These are phyloP conservation scores for Coemansia sp. DNA, from an alignment of 192 early-diverging fungal species.

Conservation along the genomic window DNA sequence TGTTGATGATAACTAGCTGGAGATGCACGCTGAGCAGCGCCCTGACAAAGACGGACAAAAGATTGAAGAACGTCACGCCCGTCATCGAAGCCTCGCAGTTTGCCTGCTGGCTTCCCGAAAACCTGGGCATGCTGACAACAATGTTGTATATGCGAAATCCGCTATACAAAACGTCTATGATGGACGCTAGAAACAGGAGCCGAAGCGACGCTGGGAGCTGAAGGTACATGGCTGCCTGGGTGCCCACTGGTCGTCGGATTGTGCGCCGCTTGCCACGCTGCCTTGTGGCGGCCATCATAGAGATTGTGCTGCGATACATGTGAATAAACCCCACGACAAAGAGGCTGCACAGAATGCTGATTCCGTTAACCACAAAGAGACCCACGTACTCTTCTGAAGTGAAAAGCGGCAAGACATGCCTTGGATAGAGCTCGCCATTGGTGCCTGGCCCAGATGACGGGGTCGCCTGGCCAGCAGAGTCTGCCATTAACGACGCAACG, in stretches of 20 bases:
- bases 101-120: conserved; percentile 24
- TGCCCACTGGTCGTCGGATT: conserved; percentile 31
- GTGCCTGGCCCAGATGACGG: background rate
- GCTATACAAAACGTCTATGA: conserved; percentile 45
- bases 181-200: conserved; percentile 43
- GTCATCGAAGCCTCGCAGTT: conserved; percentile 49
- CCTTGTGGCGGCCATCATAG: conserved; percentile 31
- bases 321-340: conserved; percentile 44
- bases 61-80: conserved; percentile 41
- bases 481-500: background rate
- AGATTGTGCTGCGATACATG: conserved; percentile 38
- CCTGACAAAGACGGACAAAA: conserved; percentile 46
- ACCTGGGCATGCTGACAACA: conserved; percentile 30
- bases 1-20: conserved; percentile 41
- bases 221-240: conserved; percentile 44
- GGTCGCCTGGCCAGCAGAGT: background rate
- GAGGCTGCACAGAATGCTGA: conserved; percentile 42
- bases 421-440: conserved; percentile 2
- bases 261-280: conserved; percentile 24
- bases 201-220: conserved; percentile 40
- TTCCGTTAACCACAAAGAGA: conserved; percentile 34
- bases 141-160: conserved; percentile 42
- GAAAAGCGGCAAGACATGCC: conserved; percentile 21
- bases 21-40: conserved; percentile 45
- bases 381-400: conserved; percentile 24